A percentile compares a stretch with the other conserved stretches of the same genome.
These are phyloP conservation scores for Fusarium haematococcum DNA, from an alignment of 2,329 filamentous ascomycete species.

Conservation along the genomic window DNA sequence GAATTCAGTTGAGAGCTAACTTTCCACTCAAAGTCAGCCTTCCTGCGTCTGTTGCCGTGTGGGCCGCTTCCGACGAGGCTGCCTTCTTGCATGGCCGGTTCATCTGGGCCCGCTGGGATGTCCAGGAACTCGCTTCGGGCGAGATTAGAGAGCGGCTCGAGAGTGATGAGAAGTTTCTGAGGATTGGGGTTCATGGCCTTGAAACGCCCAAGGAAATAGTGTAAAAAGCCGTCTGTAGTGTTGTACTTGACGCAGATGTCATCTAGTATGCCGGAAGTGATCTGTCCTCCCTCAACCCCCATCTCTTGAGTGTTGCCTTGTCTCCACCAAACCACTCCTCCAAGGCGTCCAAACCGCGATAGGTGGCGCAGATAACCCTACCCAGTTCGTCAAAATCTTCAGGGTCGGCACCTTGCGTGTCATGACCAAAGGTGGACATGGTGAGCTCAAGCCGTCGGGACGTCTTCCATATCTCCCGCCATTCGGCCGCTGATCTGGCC, in stretches of 20 bases:
- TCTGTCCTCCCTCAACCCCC: conserved; percentile 1
- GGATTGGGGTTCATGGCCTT: conserved; percentile 1
- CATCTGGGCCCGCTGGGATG: conserved; percentile 7
- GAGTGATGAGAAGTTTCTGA: not conserved
- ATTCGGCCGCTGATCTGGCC: conserved; percentile 12
- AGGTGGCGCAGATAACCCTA: not conserved
- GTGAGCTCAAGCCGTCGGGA: conserved; percentile 1
- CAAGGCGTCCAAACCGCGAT: conserved; percentile 7
- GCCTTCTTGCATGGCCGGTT: conserved; percentile 3
- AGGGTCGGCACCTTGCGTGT: not conserved
- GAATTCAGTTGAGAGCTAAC: not conserved
- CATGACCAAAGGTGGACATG: conserved; percentile 1
- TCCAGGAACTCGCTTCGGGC: not conserved
- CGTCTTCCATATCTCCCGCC: not conserved
- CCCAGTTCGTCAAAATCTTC: conserved; percentile 12
- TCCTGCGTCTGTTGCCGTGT: conserved; percentile 1
- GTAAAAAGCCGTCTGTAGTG: not conserved
- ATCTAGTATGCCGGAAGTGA: not conserved
- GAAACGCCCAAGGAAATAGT: not conserved
- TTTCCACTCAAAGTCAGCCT: not conserved
- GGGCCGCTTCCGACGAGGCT: not conserved
- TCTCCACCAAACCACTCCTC: conserved; percentile 11
- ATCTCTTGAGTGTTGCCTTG: conserved; percentile 2
- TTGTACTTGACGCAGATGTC: too few relatives aligned
- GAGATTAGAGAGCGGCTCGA: not conserved